Evolutionary conservation across 805 yeast genomes (phyloP), one percentile per base, ranked within the genome.

Genomic region (Metschnikowia henanensis): DNA sequence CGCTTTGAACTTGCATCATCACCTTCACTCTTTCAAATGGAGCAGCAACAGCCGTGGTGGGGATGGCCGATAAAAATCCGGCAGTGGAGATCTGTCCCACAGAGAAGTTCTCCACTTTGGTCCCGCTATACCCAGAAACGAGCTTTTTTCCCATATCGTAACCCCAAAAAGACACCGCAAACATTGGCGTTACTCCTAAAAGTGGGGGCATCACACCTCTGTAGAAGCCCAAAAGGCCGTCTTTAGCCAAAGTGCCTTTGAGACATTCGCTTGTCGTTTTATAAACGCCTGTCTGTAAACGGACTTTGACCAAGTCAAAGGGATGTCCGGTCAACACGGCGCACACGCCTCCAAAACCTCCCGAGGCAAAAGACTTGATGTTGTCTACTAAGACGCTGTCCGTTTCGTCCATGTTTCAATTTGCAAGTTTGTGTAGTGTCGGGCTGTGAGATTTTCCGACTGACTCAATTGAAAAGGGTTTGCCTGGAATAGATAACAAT

Each of bases 141-240:
- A 92, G 46, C 50, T 80, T 80, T 68, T 89, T 90, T 50, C 98
- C 98, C 41, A 88, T 73, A 60, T 90, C 97, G 65, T 94, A 92
- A 59, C 98, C 98, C 98, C 99, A 92, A 71, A 92, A 92, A 2
- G 96, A 86, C 19, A 94, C 94, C 2, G 98, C 98, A 72, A 94
- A 94, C 87, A 92, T 94, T 22, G 99, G 99, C 0, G 98, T 94
- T 18, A 92, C 97, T 19, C 99, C 99, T n/a, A 87, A 61, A 40
- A 92, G 69, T 3, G 99, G 99, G 12, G 98, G 96, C 10, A 87
- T 74, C 25, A 94, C 97, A 46, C 99, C 99, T 59, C 95, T 75
- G 66, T 92, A 92, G 52, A 92, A 80, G 1, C 98, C 97, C 20
- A 73, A 52, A 3, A 81, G 79, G 0, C 96, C 96, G 49, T 85